phyloP scores from a whole-genome alignment of 164 flowering plant species.

The Berberis vulgaris region DNA sequence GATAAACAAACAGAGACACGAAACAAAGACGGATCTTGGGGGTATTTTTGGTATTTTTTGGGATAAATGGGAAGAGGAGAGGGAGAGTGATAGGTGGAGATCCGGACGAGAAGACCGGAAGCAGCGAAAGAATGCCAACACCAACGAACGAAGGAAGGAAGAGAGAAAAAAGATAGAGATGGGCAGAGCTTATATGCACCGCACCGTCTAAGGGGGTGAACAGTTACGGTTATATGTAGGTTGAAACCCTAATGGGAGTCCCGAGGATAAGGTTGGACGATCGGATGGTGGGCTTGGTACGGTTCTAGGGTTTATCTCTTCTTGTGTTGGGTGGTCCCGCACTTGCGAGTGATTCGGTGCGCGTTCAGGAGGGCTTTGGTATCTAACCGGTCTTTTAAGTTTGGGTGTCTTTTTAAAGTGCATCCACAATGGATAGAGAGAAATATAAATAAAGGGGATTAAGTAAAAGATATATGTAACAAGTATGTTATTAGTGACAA shows the following conservation, averaged over 20 bases:
- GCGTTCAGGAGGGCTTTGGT: too few species aligned
- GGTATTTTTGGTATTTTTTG: not conserved
- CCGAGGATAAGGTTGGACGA: not conserved
- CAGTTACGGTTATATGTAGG: slow-evolving; percentile 7
- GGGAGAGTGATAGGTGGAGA: slow-evolving; percentile 6
- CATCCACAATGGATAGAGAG: too few species aligned
- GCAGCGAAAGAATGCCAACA: too few species aligned
- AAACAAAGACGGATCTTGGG: not conserved
- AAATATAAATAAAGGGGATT: too few species aligned
- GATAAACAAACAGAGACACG: slow-evolving; percentile 10
- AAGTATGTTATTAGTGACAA: too few species aligned
- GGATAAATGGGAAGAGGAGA: not conserved
- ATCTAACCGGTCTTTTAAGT: too few species aligned
- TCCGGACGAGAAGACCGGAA: slow-evolving; percentile 7
- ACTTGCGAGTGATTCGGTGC: too few species aligned
- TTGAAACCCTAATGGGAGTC: not conserved
- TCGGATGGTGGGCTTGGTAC: not conserved
- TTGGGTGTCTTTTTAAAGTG: too few species aligned
- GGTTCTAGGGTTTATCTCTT: too few species aligned
- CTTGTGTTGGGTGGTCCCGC: too few species aligned
- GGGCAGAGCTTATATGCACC: slow-evolving; percentile 6
- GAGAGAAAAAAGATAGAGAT: not conserved
- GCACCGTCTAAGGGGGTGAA: slow-evolving; percentile 2
- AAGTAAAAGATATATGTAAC: too few species aligned
- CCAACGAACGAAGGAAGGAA: not conserved